Evolutionary conservation across 108 stramenopile species (phyloP).

Genomic region (Skeletonema tropicum): DNA sequence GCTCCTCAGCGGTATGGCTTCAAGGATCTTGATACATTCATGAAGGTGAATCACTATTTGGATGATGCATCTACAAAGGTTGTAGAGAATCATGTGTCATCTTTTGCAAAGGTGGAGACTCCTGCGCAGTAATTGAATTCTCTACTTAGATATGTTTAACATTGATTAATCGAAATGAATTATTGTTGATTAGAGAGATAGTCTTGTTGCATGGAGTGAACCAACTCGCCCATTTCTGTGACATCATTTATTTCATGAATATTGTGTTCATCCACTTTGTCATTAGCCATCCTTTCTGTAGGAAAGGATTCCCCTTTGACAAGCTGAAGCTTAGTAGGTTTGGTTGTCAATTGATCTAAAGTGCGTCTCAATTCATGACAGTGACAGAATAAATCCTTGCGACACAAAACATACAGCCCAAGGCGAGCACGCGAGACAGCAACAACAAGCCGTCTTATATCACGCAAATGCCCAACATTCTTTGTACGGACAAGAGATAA

Average conservation of each 20-base stretch:
- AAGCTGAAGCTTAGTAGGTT: slow-evolving; percentile 67
- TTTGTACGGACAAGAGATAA: slow-evolving; percentile 94
- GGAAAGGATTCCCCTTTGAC: slow-evolving; percentile 70
- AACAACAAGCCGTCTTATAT: slow-evolving; percentile 96
- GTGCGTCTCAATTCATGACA: slow-evolving; percentile 77
- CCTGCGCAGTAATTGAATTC: slow-evolving; percentile 55
- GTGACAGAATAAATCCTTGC: slow-evolving; percentile 64
- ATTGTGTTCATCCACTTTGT: slow-evolving; percentile 46
- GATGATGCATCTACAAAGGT: slow-evolving; percentile 47
- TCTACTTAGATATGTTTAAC: slow-evolving; percentile 22
- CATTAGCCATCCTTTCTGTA: slow-evolving; percentile 58
- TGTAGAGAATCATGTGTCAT: slow-evolving; percentile 25
- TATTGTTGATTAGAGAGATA: slow-evolving; percentile 44
- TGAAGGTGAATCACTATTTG: slow-evolving; percentile 48
- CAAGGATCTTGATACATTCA: slow-evolving; percentile 55
- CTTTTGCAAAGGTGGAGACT: slow-evolving; percentile 3
- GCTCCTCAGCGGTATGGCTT: slow-evolving; percentile 57
- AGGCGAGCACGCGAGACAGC: slow-evolving; percentile 95
- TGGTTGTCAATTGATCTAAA: slow-evolving; percentile 66
- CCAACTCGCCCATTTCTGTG: slow-evolving; percentile 74
- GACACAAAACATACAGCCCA: slow-evolving; percentile 95
- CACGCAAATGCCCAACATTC: slow-evolving; percentile 93
- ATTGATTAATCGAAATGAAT: slow-evolving; percentile 28
- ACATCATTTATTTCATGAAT: slow-evolving; percentile 77
- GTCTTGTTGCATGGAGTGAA: slow-evolving; percentile 79